Evolutionary conservation across 75 land plant species (phyloP).

Genomic region (Pinus albicaulis): DNA sequence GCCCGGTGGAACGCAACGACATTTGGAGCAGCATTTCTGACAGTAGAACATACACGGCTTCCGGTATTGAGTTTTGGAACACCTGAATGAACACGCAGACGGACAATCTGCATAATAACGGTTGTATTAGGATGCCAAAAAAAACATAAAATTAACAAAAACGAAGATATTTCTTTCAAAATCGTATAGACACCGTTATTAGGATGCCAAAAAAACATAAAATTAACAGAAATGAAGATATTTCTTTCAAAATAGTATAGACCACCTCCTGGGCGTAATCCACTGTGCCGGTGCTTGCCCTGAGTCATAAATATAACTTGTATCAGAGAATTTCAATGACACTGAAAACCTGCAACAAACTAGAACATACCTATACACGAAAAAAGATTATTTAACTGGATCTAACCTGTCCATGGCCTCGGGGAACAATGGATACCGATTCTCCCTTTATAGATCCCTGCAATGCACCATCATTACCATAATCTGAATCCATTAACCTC

Average conservation of each 20-base stretch:
- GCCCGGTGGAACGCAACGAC: slow-evolving; percentile 33
- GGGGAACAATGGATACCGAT: not conserved
- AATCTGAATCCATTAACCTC: too few species aligned
- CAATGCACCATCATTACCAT: not conserved
- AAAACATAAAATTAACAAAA: not conserved
- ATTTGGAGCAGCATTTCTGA: slow-evolving; percentile 29
- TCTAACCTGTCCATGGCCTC: not conserved
- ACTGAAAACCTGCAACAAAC: not conserved
- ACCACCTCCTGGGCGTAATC: slow-evolving; percentile 1
- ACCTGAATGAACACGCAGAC: slow-evolving; percentile 20
- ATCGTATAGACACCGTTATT: not conserved
- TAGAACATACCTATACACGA: not conserved
- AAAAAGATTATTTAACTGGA: not conserved
- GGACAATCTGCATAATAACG: slow-evolving; percentile 17
- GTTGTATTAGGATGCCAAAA: not conserved
- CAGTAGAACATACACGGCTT: slow-evolving; percentile 30
- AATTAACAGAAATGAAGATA: too few species aligned
- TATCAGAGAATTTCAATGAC: not conserved
- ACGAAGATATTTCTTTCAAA: too few species aligned
- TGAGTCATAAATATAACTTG: not conserved
- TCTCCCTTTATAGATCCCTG: not conserved
- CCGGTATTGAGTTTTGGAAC: slow-evolving; percentile 19
- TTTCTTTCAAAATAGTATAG: not conserved
- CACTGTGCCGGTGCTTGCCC: not conserved
- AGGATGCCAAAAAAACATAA: too few species aligned